Evolutionary conservation across 768 basidiomycete species (phyloP), one percentile per base, ranked within the genome.

Genomic region (Tricholoma matsutake): DNA sequence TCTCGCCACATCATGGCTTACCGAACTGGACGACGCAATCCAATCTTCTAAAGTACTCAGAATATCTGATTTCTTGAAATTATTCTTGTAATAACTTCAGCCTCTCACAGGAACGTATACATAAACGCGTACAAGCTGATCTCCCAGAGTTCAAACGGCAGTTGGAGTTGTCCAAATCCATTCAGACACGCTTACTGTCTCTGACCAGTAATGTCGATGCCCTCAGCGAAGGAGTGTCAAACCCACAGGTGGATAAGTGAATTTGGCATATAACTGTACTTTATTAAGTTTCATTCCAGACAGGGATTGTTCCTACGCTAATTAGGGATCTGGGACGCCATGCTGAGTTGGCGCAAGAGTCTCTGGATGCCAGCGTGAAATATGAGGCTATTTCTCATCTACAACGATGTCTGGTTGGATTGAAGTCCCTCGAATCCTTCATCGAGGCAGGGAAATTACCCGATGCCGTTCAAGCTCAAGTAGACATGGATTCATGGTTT

Each of bases 11-110:
- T 86, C 85, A 60, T 94, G 91, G 90, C 75, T 91, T 39, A 69
- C 75, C 0, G 88, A 91, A 69, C 79, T 96, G 29, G 86, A 95
- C 65, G 80, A 83, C 51, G 85, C 87, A 11, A 90, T 95, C 61
- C 74, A 75, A 22, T 75, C 78, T 35, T 92, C 89, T 10, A 91
- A 92, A 79, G 94, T 92, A 68, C 54, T 73, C 62, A 56, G 52
- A 56, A 16, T 25, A 45, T 32, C 49, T 29, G 14, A 56, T 28
- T 29, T 18, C 8, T 53, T 31, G 0, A 53, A 9, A 7, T 29
- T 32, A 32, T 4, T 9, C 29, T 31, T 53, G 51, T n/a, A 31
- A 53, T 53, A 53, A 53, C 18, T 32, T 53, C 51, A 53, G 51
- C 66, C 58, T 61, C 64, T 49, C 63, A 66, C 73, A 94, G 86